Evolutionary conservation across 1,284 basidiomycete genomes (phyloP), one percentile per base, ranked within the genome.

Genomic region (Polyporus tsugae): DNA sequence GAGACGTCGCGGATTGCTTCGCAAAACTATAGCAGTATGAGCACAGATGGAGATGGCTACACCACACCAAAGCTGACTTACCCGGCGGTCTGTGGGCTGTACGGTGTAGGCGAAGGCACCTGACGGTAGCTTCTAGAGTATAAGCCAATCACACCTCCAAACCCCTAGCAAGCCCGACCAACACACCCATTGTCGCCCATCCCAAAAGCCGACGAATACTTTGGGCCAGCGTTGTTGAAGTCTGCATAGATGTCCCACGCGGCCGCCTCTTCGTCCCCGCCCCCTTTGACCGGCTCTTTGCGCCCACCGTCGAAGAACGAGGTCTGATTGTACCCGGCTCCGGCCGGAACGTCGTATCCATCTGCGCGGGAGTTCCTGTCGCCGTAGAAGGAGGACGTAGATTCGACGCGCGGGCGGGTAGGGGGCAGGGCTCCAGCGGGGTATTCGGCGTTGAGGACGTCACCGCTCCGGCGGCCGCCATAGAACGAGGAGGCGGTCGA

Each of bases 161-260:
- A 66, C 75, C 19, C 65, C 66, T 64, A n/a, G 11, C 29, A 53
- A 58, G 10, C 52, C 35, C 9, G 5, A 41, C 22, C 39, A 59
- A 77, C 81, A 72, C 66, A 86, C 84, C 75, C 81, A 55, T 79
- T 74, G 41, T 81, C 79, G 55, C 79, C 77, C 72, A 74, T 69
- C 33, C 79, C 85, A 77, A 91, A 88, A 29, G 88, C 84, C 57
- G 82, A 79, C 75, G 92, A 92, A 79, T 96, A 96, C 71, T 86
- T 84, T 25, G 94, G 95, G 0, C 95, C 95, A 5, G 87, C 78
- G 73, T 96, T 96, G 82, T 97, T 96, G 80, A 97, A 97, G 81
- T 97, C 95, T 10, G 95, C 94, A 77, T 91, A 94, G 44, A 97
- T 90, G 76, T 97, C 93, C 87, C 93, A 96, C 7, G 85, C 83